These are phyloP conservation scores for Hydnomerulius pinastri DNA, from an alignment of 768 basidiomycete genomes.

Conservation along the genomic window DNA sequence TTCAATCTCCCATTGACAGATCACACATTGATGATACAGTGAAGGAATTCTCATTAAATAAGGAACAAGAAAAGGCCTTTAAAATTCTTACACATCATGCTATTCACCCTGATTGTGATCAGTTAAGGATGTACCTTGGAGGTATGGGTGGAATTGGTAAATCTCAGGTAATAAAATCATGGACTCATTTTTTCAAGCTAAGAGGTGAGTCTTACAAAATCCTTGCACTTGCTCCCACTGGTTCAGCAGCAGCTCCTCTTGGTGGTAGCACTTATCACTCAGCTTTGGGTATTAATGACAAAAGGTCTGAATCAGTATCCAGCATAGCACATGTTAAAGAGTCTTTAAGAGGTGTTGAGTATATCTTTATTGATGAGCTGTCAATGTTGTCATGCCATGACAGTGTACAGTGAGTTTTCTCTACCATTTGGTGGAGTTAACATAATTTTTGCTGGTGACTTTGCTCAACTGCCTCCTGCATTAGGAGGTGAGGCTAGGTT, in stretches of 20 bases:
- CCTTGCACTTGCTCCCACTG: constrained; percentile 36
- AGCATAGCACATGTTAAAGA: not conserved
- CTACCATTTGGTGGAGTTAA: constrained; percentile 35
- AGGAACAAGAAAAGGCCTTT: constrained; percentile 35
- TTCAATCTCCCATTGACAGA: not conserved
- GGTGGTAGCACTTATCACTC: constrained; percentile 41
- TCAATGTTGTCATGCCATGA: constrained; percentile 34
- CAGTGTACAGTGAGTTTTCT: not conserved
- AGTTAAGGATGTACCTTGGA: constrained; percentile 35
- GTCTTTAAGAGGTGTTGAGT: constrained; percentile 31
- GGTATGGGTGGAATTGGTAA: constrained; percentile 39
- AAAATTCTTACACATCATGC: constrained; percentile 29
- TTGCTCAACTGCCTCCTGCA: constrained; percentile 40
- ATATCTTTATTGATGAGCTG: constrained; percentile 45
- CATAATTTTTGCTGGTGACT: constrained; percentile 49
- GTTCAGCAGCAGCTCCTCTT: constrained; percentile 31
- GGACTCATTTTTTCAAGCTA: constrained; percentile 17
- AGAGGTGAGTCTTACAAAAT: constrained; percentile 19
- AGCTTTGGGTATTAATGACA: constrained; percentile 26
- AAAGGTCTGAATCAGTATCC: not conserved
- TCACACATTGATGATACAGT: too few relatives aligned
- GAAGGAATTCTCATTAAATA: constrained; percentile 19
- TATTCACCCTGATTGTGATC: constrained; percentile 6
- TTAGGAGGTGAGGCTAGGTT: not conserved
- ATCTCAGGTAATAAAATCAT: constrained; percentile 29